phyloP scores from a whole-genome alignment of 2,329 filamentous ascomycete species.

The Aureobasidium subglaciale region DNA sequence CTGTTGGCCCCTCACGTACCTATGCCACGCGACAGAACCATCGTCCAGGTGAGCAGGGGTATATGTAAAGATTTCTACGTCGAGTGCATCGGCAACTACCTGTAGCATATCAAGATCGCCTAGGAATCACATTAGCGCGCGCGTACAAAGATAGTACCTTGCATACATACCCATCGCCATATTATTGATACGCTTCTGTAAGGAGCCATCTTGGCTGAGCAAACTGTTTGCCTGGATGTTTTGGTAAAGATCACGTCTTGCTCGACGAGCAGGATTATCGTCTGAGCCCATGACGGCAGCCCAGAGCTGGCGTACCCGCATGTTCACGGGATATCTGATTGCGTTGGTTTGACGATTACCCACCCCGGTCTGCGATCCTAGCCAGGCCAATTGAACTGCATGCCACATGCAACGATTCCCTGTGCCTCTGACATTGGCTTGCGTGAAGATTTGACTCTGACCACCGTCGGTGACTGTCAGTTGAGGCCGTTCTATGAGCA shows the following conservation, averaged over 20 bases:
- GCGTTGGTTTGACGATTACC: too few relatives aligned
- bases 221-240: neutral
- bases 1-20: neutral
- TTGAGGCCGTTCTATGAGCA: neutral
- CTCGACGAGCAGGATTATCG: neutral
- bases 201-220: too few relatives aligned
- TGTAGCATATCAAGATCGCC: neutral
- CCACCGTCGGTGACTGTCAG: neutral
- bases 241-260: neutral
- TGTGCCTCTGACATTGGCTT: neutral
- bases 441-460: neutral
- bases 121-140: neutral
- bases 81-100: constrained; percentile 4
- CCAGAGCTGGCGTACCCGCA: neutral
- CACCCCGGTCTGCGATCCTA: neutral
- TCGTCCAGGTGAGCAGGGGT: neutral
- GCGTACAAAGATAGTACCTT: neutral
- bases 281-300: neutral
- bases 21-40: neutral
- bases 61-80: constrained; percentile 5
- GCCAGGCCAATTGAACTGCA: neutral
- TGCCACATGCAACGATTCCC: neutral
- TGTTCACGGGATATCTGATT: neutral
- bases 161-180: neutral
- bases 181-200: neutral